phyloP scores from a whole-genome alignment of 129 eudicot genomes.

The Erigeron canadensis region DNA sequence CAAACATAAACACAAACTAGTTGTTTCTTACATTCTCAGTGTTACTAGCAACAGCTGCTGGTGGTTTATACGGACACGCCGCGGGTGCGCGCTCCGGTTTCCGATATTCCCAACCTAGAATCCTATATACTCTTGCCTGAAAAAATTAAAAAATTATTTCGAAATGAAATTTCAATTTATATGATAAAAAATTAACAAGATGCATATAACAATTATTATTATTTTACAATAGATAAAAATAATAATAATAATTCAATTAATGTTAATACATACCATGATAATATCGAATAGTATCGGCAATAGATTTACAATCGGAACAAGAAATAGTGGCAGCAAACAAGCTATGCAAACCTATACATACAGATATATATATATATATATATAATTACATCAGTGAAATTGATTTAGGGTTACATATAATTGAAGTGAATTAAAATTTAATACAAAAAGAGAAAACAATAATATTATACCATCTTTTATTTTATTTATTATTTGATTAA shows the following conservation, averaged over 20 bases:
- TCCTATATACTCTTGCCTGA: conserved; percentile 58
- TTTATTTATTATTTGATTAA: no score
- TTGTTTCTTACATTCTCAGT: conserved; percentile 28
- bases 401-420: not conserved
- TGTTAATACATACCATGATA: conserved; percentile 51
- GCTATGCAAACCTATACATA: conserved; percentile 53
- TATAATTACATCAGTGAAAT: not conserved
- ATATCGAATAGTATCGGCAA: conserved; percentile 57
- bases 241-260: not conserved
- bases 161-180: not conserved
- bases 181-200: not conserved
- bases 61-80: conserved; percentile 75
- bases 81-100: conserved; percentile 69
- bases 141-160: not conserved
- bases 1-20: not conserved
- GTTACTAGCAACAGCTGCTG: conserved; percentile 32
- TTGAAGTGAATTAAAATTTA: no score
- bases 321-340: conserved; percentile 78
- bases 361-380: not conserved
- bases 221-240: not conserved
- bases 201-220: not conserved
- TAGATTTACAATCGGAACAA: conserved; percentile 68
- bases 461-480: no score
- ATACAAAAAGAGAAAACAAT: no score
- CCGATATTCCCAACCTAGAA: conserved; percentile 72